Evolutionary conservation across 805 yeast genomes (phyloP), one percentile per base, ranked within the genome.

Genomic region (Metschnikowia orientalis): DNA sequence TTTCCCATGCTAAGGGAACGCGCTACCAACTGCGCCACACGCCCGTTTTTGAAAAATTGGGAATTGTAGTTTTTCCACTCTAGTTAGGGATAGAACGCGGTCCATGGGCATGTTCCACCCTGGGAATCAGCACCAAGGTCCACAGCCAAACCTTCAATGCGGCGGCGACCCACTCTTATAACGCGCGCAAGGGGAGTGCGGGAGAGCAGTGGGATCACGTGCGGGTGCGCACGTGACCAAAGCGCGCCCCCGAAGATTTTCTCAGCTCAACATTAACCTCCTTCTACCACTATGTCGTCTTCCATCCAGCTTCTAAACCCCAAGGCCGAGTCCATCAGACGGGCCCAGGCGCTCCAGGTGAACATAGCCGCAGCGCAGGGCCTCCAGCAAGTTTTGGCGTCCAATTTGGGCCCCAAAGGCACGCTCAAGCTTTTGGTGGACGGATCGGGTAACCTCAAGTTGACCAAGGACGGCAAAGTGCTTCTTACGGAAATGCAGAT

Each of bases 361-460:
- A 92, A 92, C 62, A 86, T 87, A 32, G 77, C 88, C 11, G 97
- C 98, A 3, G 98, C 98, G 4, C 95, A 87, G 57, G 98, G 98
- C 26, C 71, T 92, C 37, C 98, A 92, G 64, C 83, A 80, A 50
- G 97, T 92, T 25, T 67, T 92, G 40, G 81, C 90, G 40, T 79
- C 95, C 40, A 92, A 92, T 56, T 67, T 92, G 50, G 98, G 98
- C 23, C 98, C 98, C 29, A 87, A 87, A 56, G 98, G 98, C 35
- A 92, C 98, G 10, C 69, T 92, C 51, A 92, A 92, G 66, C 86
- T 92, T 84, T 68, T 90, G 38, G 98, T 92, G 32, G 97, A 92
- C 56, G 98, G 98, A 42, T 81, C 95, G 2, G 98, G 98, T 18
- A 79, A 81, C 51, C 84, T 92, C 61, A 92, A 92, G 63, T 77